Evolutionary conservation across 495 filamentous ascomycete species (phyloP).

Genomic region (Astrocystis sublimbata): DNA sequence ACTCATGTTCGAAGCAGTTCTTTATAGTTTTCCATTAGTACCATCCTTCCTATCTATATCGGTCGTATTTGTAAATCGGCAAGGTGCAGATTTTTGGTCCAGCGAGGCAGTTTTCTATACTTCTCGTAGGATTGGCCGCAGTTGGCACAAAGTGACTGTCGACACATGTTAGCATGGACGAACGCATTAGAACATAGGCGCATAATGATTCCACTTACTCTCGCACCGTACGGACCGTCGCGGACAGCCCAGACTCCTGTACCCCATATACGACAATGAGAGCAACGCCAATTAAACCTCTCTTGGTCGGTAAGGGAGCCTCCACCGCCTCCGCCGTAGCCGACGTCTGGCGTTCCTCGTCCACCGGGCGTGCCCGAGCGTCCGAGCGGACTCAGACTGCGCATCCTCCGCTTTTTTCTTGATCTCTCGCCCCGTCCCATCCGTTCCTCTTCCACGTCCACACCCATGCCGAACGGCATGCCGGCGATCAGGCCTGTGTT

Average conservation of each 20-base stretch:
- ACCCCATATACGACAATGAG: constrained; percentile 87
- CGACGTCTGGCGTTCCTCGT: constrained; percentile 73
- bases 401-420: constrained; percentile 91
- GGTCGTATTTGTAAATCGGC: constrained; percentile 29
- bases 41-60: not conserved
- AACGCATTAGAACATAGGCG: not conserved
- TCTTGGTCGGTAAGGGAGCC: constrained; percentile 78
- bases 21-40: not conserved
- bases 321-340: constrained; percentile 61
- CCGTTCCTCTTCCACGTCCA: constrained; percentile 61
- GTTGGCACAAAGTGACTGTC: constrained; percentile 87
- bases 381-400: constrained; percentile 77
- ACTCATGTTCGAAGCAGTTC: not conserved
- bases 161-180: constrained; percentile 15
- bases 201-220: constrained; percentile 57
- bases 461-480: constrained; percentile 62
- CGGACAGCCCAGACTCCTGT: constrained; percentile 90
- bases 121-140: constrained; percentile 89
- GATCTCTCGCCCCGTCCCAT: constrained; percentile 86
- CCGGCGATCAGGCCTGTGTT: constrained; percentile 71
- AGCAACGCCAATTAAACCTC: constrained; percentile 81
- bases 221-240: constrained; percentile 82
- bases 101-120: constrained; percentile 79
- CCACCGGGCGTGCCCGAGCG: constrained; percentile 66
- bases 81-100: constrained; percentile 74